Evolutionary conservation across 257 asterid species (phyloP).

Genomic region (Verbena officinalis): DNA sequence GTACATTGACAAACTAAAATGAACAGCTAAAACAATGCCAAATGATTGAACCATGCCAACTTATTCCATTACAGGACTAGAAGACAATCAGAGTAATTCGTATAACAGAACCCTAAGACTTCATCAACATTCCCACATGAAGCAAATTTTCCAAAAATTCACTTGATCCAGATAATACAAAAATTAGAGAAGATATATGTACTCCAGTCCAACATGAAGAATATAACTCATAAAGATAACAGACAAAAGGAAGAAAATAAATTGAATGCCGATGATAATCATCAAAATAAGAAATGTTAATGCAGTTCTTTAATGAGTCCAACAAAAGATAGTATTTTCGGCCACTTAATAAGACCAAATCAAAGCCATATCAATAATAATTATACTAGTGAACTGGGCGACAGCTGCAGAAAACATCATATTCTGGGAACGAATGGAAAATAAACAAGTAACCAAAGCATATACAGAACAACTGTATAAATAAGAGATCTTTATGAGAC

Average conservation of each 20-base stretch:
- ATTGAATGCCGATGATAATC: background rate
- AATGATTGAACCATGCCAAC: slow-evolving; percentile 15
- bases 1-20: slow-evolving; percentile 15
- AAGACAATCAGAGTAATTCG: slow-evolving; percentile 10
- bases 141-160: slow-evolving; percentile 5
- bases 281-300: background rate
- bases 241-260: background rate
- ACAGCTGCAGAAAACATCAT: too few relatives aligned
- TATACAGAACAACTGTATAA: background rate
- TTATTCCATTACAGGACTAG: slow-evolving; percentile 18
- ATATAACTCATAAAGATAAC: slow-evolving; percentile 8
- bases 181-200: background rate
- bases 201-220: slow-evolving; percentile 14
- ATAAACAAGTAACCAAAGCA: background rate
- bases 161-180: background rate
- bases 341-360: too few relatives aligned
- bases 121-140: slow-evolving; percentile 23
- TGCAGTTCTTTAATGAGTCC: background rate
- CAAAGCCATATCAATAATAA: too few relatives aligned
- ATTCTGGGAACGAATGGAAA: background rate
- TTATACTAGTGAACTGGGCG: too few relatives aligned
- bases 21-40: slow-evolving; percentile 24
- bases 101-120: background rate
- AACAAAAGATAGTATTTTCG: slow-evolving; percentile 1
- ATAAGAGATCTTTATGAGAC: slow-evolving; percentile 18